A percentile compares a stretch with the other conserved stretches of the same genome.
phyloP scores from a whole-genome alignment of 2,329 filamentous ascomycete species.

The Exophiala bonariae region DNA sequence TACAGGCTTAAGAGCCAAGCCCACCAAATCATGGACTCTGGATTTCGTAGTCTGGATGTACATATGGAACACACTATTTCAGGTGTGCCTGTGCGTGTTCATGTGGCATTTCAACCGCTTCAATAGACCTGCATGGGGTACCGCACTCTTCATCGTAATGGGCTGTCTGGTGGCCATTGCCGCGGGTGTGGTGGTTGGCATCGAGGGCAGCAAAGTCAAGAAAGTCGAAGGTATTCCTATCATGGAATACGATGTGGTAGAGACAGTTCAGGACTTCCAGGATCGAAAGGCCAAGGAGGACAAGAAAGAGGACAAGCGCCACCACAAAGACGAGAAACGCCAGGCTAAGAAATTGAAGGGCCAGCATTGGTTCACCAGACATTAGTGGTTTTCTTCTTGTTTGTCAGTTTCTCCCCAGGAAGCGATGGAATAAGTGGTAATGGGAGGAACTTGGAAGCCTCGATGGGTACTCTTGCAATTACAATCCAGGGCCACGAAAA shows the following conservation, averaged over 20 bases:
- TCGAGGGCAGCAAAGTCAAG: conserved; percentile 72
- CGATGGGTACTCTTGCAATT: too few species aligned
- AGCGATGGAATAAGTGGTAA: too few species aligned
- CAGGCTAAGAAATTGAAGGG: conserved; percentile 25
- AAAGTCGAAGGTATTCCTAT: conserved; percentile 68
- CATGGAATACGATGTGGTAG: conserved; percentile 51
- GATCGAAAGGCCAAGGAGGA: conserved; percentile 26
- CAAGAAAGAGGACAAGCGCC: conserved; percentile 18
- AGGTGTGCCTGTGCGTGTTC: conserved; percentile 70
- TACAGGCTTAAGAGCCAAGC: conserved; percentile 69
- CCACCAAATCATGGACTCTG: conserved; percentile 72
- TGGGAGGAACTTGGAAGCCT: too few species aligned
- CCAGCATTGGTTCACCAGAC: conserved; percentile 24
- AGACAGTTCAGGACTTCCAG: conserved; percentile 29
- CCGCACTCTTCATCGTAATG: conserved; percentile 74
- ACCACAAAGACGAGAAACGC: conserved; percentile 10
- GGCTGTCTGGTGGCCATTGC: conserved; percentile 68
- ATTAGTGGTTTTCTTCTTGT: too few species aligned
- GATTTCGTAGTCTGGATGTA: conserved; percentile 79
- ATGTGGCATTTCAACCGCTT: conserved; percentile 82
- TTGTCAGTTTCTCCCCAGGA: too few species aligned
- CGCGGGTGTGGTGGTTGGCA: conserved; percentile 68
- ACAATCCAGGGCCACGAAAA: too few species aligned
- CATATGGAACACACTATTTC: conserved; percentile 75
- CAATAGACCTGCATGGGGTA: conserved; percentile 75